Evolutionary conservation across 768 basidiomycete species (phyloP).

Genomic region (Collybiopsis luxurians): DNA sequence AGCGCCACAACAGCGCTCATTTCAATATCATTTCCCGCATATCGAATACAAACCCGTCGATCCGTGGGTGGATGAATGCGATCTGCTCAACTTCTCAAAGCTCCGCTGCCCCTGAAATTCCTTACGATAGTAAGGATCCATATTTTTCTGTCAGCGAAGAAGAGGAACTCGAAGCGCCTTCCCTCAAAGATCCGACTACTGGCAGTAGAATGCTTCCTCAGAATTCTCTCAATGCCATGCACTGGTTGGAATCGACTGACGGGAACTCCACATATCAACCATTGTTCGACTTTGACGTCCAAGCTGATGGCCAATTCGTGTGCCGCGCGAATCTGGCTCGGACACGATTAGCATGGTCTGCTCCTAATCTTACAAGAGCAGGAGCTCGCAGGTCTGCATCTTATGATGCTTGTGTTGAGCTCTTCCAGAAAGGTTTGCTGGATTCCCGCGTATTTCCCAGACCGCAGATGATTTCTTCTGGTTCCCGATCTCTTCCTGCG

Average conservation of each 20-base stretch:
- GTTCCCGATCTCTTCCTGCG: slow-evolving; percentile 3
- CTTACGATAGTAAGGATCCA: slow-evolving; percentile 37
- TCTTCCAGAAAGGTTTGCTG: slow-evolving; percentile 51
- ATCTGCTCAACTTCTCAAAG: slow-evolving; percentile 34
- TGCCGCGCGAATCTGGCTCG: slow-evolving; percentile 51
- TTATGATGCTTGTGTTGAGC: slow-evolving; percentile 48
- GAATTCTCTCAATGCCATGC: slow-evolving; percentile 56
- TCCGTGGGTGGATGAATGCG: slow-evolving; percentile 49
- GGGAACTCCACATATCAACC: slow-evolving; percentile 16
- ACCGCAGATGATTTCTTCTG: slow-evolving; percentile 16
- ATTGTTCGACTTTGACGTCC: slow-evolving; percentile 39
- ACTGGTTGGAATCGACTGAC: slow-evolving; percentile 19
- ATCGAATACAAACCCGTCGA: slow-evolving; percentile 34
- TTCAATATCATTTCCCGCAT: slow-evolving; percentile 47
- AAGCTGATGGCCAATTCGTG: slow-evolving; percentile 31
- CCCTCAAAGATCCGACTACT: slow-evolving; percentile 61
- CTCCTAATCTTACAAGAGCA: slow-evolving; percentile 37
- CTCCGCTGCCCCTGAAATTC: slow-evolving; percentile 42
- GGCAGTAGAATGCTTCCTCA: slow-evolving; percentile 55
- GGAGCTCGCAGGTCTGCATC: slow-evolving; percentile 61
- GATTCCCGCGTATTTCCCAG: slow-evolving; percentile 47
- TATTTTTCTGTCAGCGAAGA: slow-evolving; percentile 46
- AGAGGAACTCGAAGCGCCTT: slow-evolving; percentile 30
- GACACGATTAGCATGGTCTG: slow-evolving; percentile 24
- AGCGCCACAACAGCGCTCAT: slow-evolving; percentile 55